phyloP scores from a whole-genome alignment of 192 early-diverging fungal species.

The Funneliformis mosseae region DNA sequence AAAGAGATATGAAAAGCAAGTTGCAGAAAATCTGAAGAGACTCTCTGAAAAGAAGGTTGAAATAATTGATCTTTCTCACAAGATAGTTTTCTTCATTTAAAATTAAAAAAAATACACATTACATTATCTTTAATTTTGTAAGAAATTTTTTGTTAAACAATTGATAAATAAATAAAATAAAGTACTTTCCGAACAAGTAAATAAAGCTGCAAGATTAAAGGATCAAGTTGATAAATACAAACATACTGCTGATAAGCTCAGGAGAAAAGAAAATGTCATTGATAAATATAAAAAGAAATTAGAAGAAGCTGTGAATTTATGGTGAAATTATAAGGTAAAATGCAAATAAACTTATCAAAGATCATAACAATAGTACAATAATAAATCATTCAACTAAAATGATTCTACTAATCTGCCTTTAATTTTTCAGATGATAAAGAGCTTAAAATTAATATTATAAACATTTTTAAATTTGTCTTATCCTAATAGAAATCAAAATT shows the following conservation, averaged over 20 bases:
- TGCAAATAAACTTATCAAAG: conserved; percentile 1
- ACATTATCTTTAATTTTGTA: background rate
- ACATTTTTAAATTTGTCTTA: too few relatives aligned
- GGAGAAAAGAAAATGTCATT: conserved; percentile 91
- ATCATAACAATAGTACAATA: too few relatives aligned
- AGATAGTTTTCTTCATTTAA: conserved; percentile 41
- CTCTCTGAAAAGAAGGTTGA: conserved; percentile 58
- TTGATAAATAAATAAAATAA: conserved; percentile 41
- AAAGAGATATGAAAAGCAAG: conserved; percentile 54
- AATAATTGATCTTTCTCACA: conserved; percentile 70
- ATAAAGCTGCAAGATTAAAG: conserved; percentile 71
- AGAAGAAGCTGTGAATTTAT: conserved; percentile 83
- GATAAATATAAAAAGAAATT: conserved; percentile 97
- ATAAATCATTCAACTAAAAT: too few relatives aligned
- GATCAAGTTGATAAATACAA: conserved; percentile 93
- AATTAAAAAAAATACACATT: background rate
- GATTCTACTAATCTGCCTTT: too few relatives aligned
- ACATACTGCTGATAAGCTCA: conserved; percentile 87
- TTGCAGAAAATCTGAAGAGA: conserved; percentile 68
- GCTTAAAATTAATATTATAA: too few relatives aligned
- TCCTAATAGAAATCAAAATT: too few relatives aligned
- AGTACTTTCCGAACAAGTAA: conserved; percentile 63
- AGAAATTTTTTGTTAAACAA: too few relatives aligned
- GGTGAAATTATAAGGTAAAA: conserved; percentile 69
- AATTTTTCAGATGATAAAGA: too few relatives aligned